Base-by-base conservation (phyloP, 2,329 filamentous ascomycete genomes). In the Clonostachys byssicola region DNA sequence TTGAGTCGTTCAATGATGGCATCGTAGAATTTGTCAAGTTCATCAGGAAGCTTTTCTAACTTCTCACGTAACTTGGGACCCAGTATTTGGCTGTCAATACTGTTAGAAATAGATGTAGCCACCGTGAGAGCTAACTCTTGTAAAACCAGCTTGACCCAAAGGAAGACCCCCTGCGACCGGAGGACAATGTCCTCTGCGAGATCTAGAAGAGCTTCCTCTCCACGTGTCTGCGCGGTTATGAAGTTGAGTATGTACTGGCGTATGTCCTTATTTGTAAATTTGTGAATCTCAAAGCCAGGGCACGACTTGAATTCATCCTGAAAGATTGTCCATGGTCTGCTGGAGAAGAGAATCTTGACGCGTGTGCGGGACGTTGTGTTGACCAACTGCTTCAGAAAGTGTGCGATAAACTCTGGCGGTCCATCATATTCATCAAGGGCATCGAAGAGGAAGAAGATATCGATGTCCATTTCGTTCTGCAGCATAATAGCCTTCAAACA, bases 351-450 rank as follows among this genome's bases (percentile, higher is more conserved):
- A 17, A 45, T 18, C 23, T 36, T 45, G 34, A 45, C 9, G 13
- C 20, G n/a, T 2, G 12, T 30, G 7, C 10, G 16, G 18, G n/a
- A n/a, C 7, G 20, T 36, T 6, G 13, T 14, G 16, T 14, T 14
- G 6, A 39, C 36, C 9, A 40, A 6, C 34, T 39, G 18, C 13
- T 16, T 30, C 35, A 39, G 20, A n/a, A 45, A 18, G 10, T 18
- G 17, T 13, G 14, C 20, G 16, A 45, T 36, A 34, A 45, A 39
- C 7, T 40, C 34, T 14, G 39, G 6, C 9, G 18, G 17, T 20
- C 39, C 44, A 10, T 45, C 44, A 33, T 13, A 45, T 14, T 45
- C 44, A 20, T 45, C 44, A 6, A 45, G 35, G 8, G 44, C 44
- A 20, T 45, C 44, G 16, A 45, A 33, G 40, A 40, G 40, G 13